A percentile compares a stretch with the other conserved stretches of the same genome.
Evolutionary conservation across 331 rosid genomes (phyloP).

Genomic region (Pyracantha coccinea): DNA sequence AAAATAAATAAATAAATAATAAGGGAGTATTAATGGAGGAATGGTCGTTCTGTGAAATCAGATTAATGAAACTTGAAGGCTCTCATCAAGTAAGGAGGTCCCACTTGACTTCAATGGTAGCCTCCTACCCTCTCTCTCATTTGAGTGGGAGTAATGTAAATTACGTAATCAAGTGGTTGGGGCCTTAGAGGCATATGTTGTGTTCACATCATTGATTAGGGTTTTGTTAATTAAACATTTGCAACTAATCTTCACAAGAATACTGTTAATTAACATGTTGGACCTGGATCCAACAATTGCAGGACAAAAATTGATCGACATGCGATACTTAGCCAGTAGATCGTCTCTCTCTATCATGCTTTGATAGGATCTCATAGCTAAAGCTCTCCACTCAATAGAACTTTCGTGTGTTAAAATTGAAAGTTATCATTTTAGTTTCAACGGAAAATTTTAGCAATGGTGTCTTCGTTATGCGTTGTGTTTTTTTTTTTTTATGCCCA

Average conservation of each 20-base stretch:
- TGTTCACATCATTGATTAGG: not conserved
- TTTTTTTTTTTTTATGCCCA: too few species aligned
- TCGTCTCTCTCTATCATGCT: not conserved
- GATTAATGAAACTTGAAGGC: not conserved
- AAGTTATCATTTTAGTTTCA: not conserved
- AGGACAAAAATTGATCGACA: not conserved
- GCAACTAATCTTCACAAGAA: not conserved
- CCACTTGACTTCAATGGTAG: not conserved
- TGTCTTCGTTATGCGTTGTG: too few species aligned
- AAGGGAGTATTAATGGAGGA: slow-evolving; percentile 7
- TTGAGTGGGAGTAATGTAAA: not conserved
- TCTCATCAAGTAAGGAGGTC: not conserved
- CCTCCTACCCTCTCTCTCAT: too few species aligned
- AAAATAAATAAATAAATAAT: slow-evolving; percentile 5
- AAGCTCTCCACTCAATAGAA: not conserved
- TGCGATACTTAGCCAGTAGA: not conserved
- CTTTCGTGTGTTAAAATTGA: not conserved
- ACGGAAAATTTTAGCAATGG: not conserved
- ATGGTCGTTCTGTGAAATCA: not conserved
- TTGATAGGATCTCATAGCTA: not conserved
- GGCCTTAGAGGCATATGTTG: not conserved
- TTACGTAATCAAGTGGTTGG: not conserved
- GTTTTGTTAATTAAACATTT: not conserved
- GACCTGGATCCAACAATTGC: not conserved
- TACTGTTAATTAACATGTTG: not conserved